Evolutionary conservation across 2,329 filamentous ascomycete genomes (phyloP).

Genomic region (Pezicula neosporulosa): DNA sequence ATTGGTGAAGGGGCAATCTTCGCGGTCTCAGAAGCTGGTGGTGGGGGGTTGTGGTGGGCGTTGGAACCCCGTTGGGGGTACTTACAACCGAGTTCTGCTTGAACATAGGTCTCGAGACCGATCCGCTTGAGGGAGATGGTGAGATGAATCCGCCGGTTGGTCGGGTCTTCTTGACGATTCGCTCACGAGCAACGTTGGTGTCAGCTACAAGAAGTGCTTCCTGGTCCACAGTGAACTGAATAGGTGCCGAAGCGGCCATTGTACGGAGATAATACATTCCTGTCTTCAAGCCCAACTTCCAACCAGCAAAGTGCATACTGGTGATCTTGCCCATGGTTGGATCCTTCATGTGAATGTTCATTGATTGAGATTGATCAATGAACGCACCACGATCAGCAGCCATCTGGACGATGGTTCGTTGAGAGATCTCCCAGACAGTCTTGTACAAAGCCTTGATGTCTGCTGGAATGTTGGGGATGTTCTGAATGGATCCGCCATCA

Average conservation of each 20-base stretch:
- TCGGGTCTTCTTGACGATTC: conserved; percentile 66
- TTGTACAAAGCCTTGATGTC: conserved; percentile 98
- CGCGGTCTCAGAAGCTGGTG: conserved; percentile 42
- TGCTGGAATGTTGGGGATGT: conserved; percentile 92
- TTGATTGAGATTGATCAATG: conserved; percentile 97
- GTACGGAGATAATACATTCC: conserved; percentile 99
- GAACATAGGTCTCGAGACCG: conserved; percentile 66
- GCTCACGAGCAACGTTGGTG: conserved; percentile 67
- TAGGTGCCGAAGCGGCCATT: conserved; percentile 92
- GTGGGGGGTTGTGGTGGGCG: conserved; percentile 67
- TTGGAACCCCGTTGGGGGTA: conserved; percentile 60
- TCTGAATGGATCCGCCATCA: conserved; percentile 92
- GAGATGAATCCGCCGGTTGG: conserved; percentile 38
- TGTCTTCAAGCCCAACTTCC: conserved; percentile 99
- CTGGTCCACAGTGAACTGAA: conserved; percentile 99
- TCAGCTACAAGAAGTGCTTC: conserved; percentile 87
- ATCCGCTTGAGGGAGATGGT: conserved; percentile 45
- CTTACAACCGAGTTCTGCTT: conserved; percentile 43
- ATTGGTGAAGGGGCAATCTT: conserved; percentile 42
- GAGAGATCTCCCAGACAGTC: conserved; percentile 99
- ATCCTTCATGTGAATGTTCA: conserved; percentile 99
- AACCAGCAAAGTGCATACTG: conserved; percentile 98
- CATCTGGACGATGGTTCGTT: conserved; percentile 95
- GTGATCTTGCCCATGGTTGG: conserved; percentile 99
- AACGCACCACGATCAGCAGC: conserved; percentile 96